These are phyloP conservation scores for Kwoniella mangroviensis DNA, from an alignment of 768 basidiomycete species.

Conservation along the genomic window DNA sequence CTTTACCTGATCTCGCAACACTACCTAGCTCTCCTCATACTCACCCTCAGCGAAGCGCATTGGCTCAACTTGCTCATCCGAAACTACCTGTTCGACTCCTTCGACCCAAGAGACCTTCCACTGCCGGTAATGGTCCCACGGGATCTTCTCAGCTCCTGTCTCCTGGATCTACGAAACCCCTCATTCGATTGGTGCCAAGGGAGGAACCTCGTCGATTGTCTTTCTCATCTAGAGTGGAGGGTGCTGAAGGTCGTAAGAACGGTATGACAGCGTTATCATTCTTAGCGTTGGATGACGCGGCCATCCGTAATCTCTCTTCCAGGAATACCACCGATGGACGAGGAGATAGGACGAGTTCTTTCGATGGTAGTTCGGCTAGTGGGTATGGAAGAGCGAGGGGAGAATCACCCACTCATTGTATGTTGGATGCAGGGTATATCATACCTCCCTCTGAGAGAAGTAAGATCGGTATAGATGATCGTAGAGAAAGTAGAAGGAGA, in stretches of 20 bases:
- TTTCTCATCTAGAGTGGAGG: background rate
- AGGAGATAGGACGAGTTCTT: background rate
- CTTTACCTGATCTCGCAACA: background rate
- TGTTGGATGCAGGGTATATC: constrained; percentile 13
- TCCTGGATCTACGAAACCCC: background rate
- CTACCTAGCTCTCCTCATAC: background rate
- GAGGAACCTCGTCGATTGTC: constrained; percentile 12
- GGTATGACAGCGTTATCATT: constrained; percentile 16
- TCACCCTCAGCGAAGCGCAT: background rate
- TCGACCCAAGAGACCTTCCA: constrained; percentile 9
- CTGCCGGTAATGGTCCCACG: background rate
- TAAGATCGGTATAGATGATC: constrained; percentile 13
- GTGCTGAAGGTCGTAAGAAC: constrained; percentile 7
- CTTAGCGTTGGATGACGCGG: constrained; percentile 19
- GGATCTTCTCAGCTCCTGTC: background rate
- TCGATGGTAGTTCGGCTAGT: background rate
- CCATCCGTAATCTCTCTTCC: background rate
- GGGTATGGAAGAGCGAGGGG: background rate
- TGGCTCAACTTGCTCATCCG: constrained; percentile 3
- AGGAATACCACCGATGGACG: background rate
- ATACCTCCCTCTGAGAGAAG: constrained; percentile 25
- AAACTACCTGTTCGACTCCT: constrained; percentile 9
- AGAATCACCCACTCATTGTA: background rate
- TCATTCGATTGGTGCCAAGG: constrained; percentile 8
- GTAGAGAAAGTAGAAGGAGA: constrained; percentile 10